phyloP scores from a whole-genome alignment of 108 stramenopile genomes.

The Skeletonema potamos region DNA sequence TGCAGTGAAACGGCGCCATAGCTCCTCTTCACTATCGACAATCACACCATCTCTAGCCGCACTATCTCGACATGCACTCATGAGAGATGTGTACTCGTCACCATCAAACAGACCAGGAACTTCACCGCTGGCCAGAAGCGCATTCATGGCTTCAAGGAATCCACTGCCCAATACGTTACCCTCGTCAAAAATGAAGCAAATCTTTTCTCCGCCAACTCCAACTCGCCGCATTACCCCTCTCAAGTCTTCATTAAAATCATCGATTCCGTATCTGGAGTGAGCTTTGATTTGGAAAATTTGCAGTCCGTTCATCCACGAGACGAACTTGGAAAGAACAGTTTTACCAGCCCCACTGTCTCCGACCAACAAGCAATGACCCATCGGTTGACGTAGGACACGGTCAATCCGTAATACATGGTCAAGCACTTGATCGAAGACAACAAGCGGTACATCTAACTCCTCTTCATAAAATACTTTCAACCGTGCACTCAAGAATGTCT shows the following conservation, averaged over 20 bases:
- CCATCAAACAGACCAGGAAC: slow-evolving; percentile 99
- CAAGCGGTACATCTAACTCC: slow-evolving; percentile 95
- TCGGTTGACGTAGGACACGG: slow-evolving; percentile 86
- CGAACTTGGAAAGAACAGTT: slow-evolving; percentile 82
- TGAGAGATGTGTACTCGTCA: slow-evolving; percentile 92
- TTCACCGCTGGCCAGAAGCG: slow-evolving; percentile 97
- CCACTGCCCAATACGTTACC: slow-evolving; percentile 89
- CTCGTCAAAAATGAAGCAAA: slow-evolving; percentile 99
- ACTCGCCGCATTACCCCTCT: slow-evolving; percentile 91
- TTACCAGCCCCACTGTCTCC: slow-evolving; percentile 94
- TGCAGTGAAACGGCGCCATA: slow-evolving; percentile 88
- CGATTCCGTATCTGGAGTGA: slow-evolving; percentile 88
- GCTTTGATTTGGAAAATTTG: slow-evolving; percentile 95
- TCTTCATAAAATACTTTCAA: slow-evolving; percentile 98
- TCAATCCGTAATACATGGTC: slow-evolving; percentile 91
- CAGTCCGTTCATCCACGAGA: slow-evolving; percentile 98
- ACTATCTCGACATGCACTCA: slow-evolving; percentile 91
- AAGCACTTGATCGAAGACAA: slow-evolving; percentile 97
- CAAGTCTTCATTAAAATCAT: slow-evolving; percentile 97
- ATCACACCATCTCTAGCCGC: slow-evolving; percentile 81
- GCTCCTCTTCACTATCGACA: slow-evolving; percentile 93
- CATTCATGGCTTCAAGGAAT: slow-evolving; percentile 99
- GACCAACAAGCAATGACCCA: slow-evolving; percentile 90
- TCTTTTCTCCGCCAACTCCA: slow-evolving; percentile 95
- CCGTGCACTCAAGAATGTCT: slow-evolving; percentile 86